These are phyloP conservation scores for Pezicula carpinea DNA, from an alignment of 2,329 filamentous ascomycete species.

Conservation along the genomic window DNA sequence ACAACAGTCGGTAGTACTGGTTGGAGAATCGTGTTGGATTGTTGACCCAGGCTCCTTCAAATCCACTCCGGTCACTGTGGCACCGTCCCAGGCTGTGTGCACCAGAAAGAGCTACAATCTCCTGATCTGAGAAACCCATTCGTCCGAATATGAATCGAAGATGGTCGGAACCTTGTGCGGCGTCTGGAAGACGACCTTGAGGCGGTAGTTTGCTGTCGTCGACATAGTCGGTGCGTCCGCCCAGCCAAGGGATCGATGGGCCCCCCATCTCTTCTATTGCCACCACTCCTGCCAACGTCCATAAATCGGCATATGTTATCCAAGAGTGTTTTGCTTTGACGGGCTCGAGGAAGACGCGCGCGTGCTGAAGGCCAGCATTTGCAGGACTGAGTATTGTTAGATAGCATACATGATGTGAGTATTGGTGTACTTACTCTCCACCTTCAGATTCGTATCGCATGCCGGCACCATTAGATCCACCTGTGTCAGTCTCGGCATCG, in stretches of 20 bases:
- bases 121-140: conserved; percentile 57
- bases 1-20: conserved; percentile 50
- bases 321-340: conserved; percentile 54
- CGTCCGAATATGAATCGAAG: conserved; percentile 51
- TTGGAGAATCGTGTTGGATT: conserved; percentile 56
- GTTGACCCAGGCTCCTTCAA: conserved; percentile 54
- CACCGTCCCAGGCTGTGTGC: conserved; percentile 53
- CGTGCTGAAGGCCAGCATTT: conserved; percentile 60
- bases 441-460: conserved; percentile 63
- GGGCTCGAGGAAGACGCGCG: conserved; percentile 59
- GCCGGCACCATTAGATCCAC: conserved; percentile 59
- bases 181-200: conserved; percentile 52
- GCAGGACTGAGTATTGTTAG: conserved; percentile 35
- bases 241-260: conserved; percentile 49
- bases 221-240: conserved; percentile 58
- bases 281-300: conserved; percentile 56
- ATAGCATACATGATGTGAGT: too few species aligned
- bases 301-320: conserved; percentile 63
- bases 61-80: conserved; percentile 50
- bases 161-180: conserved; percentile 48
- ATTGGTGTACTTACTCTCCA: conserved; percentile 36
- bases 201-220: conserved; percentile 56
- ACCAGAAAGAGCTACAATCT: conserved; percentile 52
- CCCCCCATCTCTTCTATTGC: conserved; percentile 58
- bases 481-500: conserved; percentile 52